These are phyloP conservation scores for Kurtzmaniella quercitrusa DNA, from an alignment of 1,139 yeast species.

Conservation along the genomic window DNA sequence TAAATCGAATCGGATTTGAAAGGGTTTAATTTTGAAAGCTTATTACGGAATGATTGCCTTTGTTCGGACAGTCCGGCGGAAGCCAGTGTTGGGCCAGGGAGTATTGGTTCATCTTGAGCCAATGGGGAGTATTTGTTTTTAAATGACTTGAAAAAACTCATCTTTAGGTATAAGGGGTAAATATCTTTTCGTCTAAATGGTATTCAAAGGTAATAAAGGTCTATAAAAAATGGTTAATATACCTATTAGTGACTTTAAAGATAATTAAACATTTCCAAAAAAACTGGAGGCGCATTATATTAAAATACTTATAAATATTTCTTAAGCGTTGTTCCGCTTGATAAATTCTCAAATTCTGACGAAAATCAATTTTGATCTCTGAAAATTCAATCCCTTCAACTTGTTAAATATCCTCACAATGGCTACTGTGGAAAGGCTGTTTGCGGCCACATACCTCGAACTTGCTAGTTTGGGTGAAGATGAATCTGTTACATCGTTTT, in stretches of 20 bases:
- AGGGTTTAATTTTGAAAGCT: slow-evolving; percentile 38
- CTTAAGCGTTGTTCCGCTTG: no score
- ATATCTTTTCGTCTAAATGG: no score
- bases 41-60: slow-evolving; percentile 21
- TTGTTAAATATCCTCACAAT: no score
- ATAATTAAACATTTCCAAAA: no score
- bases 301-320: no score
- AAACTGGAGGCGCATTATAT: no score
- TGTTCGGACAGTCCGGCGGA: slow-evolving; percentile 13
- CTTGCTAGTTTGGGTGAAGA: slow-evolving; percentile 26
- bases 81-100: slow-evolving; percentile 39
- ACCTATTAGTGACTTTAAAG: no score
- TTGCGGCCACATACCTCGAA: slow-evolving; percentile 33
- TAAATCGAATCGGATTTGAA: slow-evolving; percentile 34
- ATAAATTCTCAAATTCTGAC: no score
- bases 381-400: no score
- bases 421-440: slow-evolving; percentile 17
- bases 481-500: slow-evolving; percentile 24
- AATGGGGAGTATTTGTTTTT: slow-evolving; percentile 27
- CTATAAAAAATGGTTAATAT: no score
- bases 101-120: slow-evolving; percentile 31
- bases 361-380: no score
- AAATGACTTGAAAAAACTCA: slow-evolving; percentile 41
- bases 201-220: no score
- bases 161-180: slow-evolving; percentile 10